Evolutionary conservation across 2,329 filamentous ascomycete genomes (phyloP).

Genomic region (Bipolaris gigantea): DNA sequence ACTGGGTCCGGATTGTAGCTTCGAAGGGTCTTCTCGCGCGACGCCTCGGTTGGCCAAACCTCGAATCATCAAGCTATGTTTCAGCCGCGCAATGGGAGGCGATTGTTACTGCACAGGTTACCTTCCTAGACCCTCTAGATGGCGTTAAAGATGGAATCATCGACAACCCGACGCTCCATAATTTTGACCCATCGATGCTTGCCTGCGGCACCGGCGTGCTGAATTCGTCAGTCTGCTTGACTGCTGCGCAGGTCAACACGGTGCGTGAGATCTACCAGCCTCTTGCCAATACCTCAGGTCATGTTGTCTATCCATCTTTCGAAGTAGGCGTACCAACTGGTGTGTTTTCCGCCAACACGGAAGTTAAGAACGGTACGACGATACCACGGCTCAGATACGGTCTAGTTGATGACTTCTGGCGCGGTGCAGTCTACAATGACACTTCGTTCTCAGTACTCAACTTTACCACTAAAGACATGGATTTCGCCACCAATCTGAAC

Average conservation of each 20-base stretch:
- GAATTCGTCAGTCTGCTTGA: constrained; percentile 12
- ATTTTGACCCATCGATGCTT: constrained; percentile 19
- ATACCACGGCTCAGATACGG: constrained; percentile 43
- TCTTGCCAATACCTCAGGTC: constrained; percentile 46
- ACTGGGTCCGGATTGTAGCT: constrained; percentile 19
- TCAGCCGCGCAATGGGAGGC: constrained; percentile 20
- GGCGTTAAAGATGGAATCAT: constrained; percentile 36
- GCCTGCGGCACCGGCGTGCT: constrained; percentile 21
- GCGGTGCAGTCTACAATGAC: constrained; percentile 47
- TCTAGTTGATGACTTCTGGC: constrained; percentile 39
- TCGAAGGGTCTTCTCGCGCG: constrained; percentile 44
- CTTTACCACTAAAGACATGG: constrained; percentile 17
- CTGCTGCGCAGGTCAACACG: constrained; percentile 25
- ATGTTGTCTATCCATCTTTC: constrained; percentile 51
- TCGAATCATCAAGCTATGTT: constrained; percentile 10
- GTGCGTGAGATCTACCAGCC: constrained; percentile 48
- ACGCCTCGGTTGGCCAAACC: constrained; percentile 43
- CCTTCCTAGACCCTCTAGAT: constrained; percentile 44
- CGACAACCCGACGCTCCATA: constrained; percentile 18
- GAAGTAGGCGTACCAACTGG: constrained; percentile 51
- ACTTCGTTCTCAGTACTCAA: constrained; percentile 42
- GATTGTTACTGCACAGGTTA: constrained; percentile 47
- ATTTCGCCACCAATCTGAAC: constrained; percentile 37
- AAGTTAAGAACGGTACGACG: constrained; percentile 46
- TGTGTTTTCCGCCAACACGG: constrained; percentile 24